Evolutionary conservation across 2,329 filamentous ascomycete genomes (phyloP), one percentile per base, ranked within the genome.

Genomic region (Fusarium gaditjirri): DNA sequence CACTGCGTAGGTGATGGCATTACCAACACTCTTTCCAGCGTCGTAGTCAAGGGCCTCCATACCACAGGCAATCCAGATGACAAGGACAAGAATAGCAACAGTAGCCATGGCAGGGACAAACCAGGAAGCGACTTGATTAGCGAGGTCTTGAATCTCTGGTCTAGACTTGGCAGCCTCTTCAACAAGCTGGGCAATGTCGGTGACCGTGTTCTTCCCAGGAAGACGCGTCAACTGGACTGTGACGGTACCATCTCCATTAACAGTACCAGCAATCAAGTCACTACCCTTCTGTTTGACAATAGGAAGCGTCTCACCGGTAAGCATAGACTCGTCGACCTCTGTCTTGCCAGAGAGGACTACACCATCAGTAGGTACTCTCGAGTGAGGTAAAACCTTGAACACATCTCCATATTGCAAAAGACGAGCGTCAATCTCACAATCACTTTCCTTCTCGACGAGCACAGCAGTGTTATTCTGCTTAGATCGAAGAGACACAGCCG

Each of bases 321-420:
- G 78, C 86, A 91, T 90, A 0, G 89, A 90, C 75, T 92, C 90
- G 63, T 92, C 87, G 2, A 91, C 83, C 60, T 90, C 89, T 10
- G 85, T 88, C 1, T 79, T 80, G 0, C 90, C 90, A 17, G 76
- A 79, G 0, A 87, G 66, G 4, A 92, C 84, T 0, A 82, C 80
- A 0, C 89, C 90, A 64, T 92, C 90, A 0, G 90, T 91, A 2
- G 86, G 83, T 2, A 92, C 81, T 5, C 79, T 79, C 0, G 83
- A 82, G 61, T 90, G 83, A 0, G 89, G 85, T 0, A 78, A 71
- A 21, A 91, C 82, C 29, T 82, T 84, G 78, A 92, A 86, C 0
- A 76, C 72, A 70, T 91, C 89, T 1, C 87, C 88, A 61, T 87
- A 88, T 59, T 91, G 88, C 6, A 91, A 80, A 1, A 91, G 82